phyloP scores from a whole-genome alignment of 345 rosid genomes.

The Litchi chinensis region DNA sequence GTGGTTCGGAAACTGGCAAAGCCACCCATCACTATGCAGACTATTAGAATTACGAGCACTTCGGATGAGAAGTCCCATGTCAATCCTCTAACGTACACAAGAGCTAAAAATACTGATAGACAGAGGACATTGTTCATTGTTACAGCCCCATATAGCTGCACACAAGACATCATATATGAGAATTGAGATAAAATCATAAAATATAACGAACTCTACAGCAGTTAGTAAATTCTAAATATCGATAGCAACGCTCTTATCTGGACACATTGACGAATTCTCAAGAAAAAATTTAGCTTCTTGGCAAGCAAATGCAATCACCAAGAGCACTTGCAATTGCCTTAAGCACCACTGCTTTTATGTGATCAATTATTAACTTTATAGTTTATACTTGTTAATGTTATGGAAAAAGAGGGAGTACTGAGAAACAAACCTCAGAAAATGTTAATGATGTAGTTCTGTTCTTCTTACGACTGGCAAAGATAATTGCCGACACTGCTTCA shows the following conservation, averaged over 20 bases:
- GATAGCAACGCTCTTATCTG: not conserved
- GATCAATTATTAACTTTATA: not conserved
- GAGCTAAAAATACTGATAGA: conserved; percentile 85
- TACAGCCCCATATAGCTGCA: conserved; percentile 90
- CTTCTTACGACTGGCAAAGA: conserved; percentile 81
- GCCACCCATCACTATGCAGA: conserved; percentile 76
- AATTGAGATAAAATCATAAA: too few relatives aligned
- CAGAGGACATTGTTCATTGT: conserved; percentile 93
- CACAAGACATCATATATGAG: conserved; percentile 18
- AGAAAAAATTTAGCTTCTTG: not conserved
- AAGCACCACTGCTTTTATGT: not conserved
- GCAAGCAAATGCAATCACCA: not conserved
- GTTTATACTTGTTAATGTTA: not conserved
- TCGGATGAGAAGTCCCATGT: conserved; percentile 98
- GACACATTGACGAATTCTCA: not conserved
- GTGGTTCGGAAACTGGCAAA: conserved; percentile 88
- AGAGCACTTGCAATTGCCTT: not conserved
- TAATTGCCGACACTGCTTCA: conserved; percentile 93
- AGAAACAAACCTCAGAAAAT: conserved; percentile 76
- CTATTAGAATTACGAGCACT: conserved; percentile 82
- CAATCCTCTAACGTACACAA: conserved; percentile 76
- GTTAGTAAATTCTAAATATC: not conserved
- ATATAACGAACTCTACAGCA: not conserved
- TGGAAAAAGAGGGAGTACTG: not conserved
- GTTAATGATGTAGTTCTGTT: conserved; percentile 80